Conservation (phyloP, 768 basidiomycete species). For the Pholiota microspora region DNA sequence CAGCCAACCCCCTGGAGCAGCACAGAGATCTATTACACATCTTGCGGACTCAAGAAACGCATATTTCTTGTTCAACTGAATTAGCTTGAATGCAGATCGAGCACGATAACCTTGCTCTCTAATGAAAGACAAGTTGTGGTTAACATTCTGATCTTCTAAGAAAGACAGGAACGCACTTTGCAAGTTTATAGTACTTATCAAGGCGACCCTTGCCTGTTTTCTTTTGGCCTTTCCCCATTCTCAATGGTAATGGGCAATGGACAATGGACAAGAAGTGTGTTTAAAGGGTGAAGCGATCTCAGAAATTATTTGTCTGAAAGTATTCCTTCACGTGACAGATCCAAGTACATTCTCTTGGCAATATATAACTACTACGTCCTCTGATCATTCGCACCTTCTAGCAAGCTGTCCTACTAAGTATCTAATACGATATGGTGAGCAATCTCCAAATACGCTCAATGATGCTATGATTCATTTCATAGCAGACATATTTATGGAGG, state of each 20-base stretch:
- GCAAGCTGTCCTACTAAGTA: too few relatives aligned
- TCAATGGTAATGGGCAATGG: conserved; percentile 5
- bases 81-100: conserved; percentile 98
- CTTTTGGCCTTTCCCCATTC: conserved; percentile 82
- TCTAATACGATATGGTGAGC: neutral
- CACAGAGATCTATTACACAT: conserved; percentile 97
- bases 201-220: conserved; percentile 96
- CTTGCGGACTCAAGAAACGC: conserved; percentile 83
- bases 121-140: conserved; percentile 13
- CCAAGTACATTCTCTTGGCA: too few relatives aligned
- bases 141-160: conserved; percentile 3
- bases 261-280: too few relatives aligned
- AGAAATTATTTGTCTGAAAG: conserved; percentile 11
- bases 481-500: conserved; percentile 37
- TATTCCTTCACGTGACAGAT: conserved; percentile 7
- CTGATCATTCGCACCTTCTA: too few relatives aligned
- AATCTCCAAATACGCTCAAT: neutral
- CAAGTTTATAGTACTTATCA: conserved; percentile 97
- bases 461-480: neutral
- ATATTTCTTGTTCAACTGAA: conserved; percentile 98
- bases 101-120: conserved; percentile 99
- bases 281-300: too few relatives aligned
- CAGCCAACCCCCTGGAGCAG: conserved; percentile 98
- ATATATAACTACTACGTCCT: too few relatives aligned
- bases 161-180: conserved; percentile 55